Percentiles rank a stretch among this genome's conserved stretches.
Evolutionary conservation across 306 rosid genomes (phyloP).

Genomic region (Acacia acuminata): DNA sequence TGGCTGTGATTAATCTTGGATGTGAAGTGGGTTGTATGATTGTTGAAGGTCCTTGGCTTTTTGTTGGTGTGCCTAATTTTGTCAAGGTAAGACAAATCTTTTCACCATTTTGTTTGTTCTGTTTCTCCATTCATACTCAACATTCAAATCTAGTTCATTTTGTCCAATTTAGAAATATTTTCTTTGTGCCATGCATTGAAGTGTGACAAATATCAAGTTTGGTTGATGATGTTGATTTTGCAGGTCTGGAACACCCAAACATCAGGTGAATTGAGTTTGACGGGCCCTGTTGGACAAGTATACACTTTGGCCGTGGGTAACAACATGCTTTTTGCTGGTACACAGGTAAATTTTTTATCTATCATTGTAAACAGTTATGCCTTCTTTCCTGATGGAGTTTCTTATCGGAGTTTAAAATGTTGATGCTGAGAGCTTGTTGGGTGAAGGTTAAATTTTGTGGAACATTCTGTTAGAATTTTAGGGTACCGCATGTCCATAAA

Average conservation of each 20-base stretch:
- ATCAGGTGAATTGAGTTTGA: constrained; percentile 66
- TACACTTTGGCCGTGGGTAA: constrained; percentile 81
- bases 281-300: constrained; percentile 96
- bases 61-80: constrained; percentile 81
- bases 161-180: not conserved
- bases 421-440: not conserved
- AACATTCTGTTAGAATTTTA: not conserved
- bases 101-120: not conserved
- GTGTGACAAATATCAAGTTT: constrained; percentile 23
- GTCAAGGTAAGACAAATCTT: constrained; percentile 61
- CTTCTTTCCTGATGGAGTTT: constrained; percentile 25
- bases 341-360: constrained; percentile 64
- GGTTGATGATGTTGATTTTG: constrained; percentile 41
- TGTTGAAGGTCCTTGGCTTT: constrained; percentile 94
- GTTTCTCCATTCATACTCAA: not conserved
- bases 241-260: constrained; percentile 94
- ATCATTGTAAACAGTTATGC: constrained; percentile 10
- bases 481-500: not conserved
- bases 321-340: constrained; percentile 93
- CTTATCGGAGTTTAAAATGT: not conserved
- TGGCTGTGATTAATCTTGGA: constrained; percentile 63
- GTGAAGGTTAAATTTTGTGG: not conserved
- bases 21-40: constrained; percentile 97
- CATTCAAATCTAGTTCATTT: not conserved
- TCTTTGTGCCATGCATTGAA: not conserved